Percentiles rank a stretch among this genome's conserved stretches.
These are phyloP conservation scores for Zelopaecilomyces penicillatus DNA, from an alignment of 2,329 filamentous ascomycete genomes.

Conservation along the genomic window DNA sequence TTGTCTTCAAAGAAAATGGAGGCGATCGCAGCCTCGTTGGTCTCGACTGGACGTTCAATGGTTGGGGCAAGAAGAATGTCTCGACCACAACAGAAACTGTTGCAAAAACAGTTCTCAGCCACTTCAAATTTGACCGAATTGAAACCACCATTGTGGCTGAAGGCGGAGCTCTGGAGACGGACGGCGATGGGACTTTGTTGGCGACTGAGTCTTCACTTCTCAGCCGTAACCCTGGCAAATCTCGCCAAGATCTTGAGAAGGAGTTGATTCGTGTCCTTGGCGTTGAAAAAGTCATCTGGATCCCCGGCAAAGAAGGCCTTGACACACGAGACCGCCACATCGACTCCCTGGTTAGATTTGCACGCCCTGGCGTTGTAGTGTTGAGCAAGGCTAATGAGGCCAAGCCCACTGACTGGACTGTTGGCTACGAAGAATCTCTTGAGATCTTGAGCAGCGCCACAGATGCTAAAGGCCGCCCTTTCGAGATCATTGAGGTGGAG, in stretches of 20 bases:
- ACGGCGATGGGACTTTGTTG: conserved; percentile 21
- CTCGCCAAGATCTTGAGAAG: conserved; percentile 13
- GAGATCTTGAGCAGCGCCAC: conserved; percentile 10
- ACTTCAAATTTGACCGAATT: background rate
- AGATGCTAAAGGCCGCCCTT: conserved; percentile 14
- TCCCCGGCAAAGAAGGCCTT: conserved; percentile 14
- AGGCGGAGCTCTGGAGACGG: conserved; percentile 19
- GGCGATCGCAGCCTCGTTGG: conserved; percentile 5
- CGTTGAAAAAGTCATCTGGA: conserved; percentile 20
- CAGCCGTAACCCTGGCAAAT: conserved; percentile 18
- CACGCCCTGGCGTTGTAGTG: conserved; percentile 14
- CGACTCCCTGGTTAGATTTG: conserved; percentile 20
- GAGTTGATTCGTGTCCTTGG: conserved; percentile 16
- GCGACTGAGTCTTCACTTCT: conserved; percentile 20
- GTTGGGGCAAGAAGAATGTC: conserved; percentile 18
- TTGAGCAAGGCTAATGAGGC: conserved; percentile 13
- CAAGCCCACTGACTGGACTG: conserved; percentile 2
- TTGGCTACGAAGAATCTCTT: conserved; percentile 17
- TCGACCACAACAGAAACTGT: conserved; percentile 7
- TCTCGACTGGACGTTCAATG: conserved; percentile 20
- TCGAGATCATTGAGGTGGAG: conserved; percentile 16
- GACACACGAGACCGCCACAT: conserved; percentile 22
- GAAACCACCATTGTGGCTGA: conserved; percentile 12
- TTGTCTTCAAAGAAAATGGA: conserved; percentile 10
- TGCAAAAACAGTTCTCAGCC: conserved; percentile 7